These are phyloP conservation scores for Penicillium fimorum DNA, from an alignment of 495 filamentous ascomycete genomes.

Conservation along the genomic window DNA sequence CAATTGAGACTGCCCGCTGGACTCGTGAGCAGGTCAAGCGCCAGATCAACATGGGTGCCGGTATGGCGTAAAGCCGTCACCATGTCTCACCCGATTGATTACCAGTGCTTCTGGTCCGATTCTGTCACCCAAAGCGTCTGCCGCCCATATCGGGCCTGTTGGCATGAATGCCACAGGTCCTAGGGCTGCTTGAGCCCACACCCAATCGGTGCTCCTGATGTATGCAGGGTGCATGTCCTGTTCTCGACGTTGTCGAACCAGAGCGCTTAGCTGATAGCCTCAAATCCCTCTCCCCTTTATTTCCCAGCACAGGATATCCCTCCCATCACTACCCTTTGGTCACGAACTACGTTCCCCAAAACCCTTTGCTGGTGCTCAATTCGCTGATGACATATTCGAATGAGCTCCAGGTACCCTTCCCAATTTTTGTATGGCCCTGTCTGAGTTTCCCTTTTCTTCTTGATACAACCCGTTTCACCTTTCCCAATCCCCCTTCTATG, in stretches of 20 bases:
- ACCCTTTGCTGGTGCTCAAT: slow-evolving; percentile 14
- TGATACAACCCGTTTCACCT: slow-evolving; percentile 23
- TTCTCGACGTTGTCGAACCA: not conserved
- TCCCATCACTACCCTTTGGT: slow-evolving; percentile 7
- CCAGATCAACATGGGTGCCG: slow-evolving; percentile 59
- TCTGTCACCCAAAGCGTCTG: not conserved
- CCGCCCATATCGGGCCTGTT: not conserved
- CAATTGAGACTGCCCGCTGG: slow-evolving; percentile 93
- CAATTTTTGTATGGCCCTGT: slow-evolving; percentile 35
- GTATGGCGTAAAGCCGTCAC: slow-evolving; percentile 35
- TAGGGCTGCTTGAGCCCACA: not conserved
- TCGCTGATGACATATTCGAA: slow-evolving; percentile 27
- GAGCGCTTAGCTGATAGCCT: slow-evolving; percentile 12
- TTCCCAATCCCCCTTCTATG: slow-evolving; percentile 23
- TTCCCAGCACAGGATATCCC: slow-evolving; percentile 16
- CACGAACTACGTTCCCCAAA: slow-evolving; percentile 10
- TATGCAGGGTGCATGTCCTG: slow-evolving; percentile 1
- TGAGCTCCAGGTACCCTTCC: slow-evolving; percentile 14
- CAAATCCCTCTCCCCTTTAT: slow-evolving; percentile 14
- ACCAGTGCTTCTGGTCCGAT: slow-evolving; percentile 3
- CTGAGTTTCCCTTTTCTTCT: slow-evolving; percentile 19
- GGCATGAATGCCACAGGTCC: not conserved
- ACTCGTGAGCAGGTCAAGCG: slow-evolving; percentile 96
- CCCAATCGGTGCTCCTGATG: slow-evolving; percentile 4
- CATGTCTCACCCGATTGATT: slow-evolving; percentile 15